A percentile compares a stretch with the other conserved stretches of the same genome.
Evolutionary conservation across 2,329 filamentous ascomycete species (phyloP).

Genomic region (Fusarium longipes): DNA sequence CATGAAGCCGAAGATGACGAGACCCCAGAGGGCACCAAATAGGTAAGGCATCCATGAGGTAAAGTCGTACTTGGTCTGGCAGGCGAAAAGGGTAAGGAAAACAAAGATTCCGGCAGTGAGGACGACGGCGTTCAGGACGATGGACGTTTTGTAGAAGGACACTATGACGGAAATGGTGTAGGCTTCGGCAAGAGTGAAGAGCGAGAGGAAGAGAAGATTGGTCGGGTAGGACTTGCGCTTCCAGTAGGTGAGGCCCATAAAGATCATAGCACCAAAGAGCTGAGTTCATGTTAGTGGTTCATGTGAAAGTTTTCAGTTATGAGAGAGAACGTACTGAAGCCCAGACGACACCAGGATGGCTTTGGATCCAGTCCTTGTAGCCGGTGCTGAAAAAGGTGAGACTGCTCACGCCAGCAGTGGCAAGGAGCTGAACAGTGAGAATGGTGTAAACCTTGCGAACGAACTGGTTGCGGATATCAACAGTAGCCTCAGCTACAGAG

Average conservation of each 20-base stretch:
- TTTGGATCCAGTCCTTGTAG: constrained; percentile 90
- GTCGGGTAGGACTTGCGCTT: constrained; percentile 95
- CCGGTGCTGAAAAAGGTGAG: constrained; percentile 84
- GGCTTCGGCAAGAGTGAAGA: constrained; percentile 91
- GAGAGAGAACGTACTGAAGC: constrained; percentile 68
- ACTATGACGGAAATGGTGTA: constrained; percentile 94
- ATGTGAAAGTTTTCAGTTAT: neutral
- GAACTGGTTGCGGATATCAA: constrained; percentile 97
- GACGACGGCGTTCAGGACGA: constrained; percentile 90
- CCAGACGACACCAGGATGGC: constrained; percentile 86
- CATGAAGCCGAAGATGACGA: constrained; percentile 95
- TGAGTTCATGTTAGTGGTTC: constrained; percentile 48
- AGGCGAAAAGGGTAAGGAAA: constrained; percentile 86
- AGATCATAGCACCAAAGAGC: constrained; percentile 83
- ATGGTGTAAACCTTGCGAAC: constrained; percentile 98
- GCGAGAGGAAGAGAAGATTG: constrained; percentile 90
- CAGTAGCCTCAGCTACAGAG: constrained; percentile 89
- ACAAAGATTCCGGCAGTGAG: constrained; percentile 88
- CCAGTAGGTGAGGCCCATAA: constrained; percentile 92
- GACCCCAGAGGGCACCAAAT: constrained; percentile 88
- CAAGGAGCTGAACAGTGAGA: constrained; percentile 91
- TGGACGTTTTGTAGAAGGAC: constrained; percentile 83
- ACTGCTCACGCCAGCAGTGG: constrained; percentile 82
- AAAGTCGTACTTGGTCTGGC: constrained; percentile 98
- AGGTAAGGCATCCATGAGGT: constrained; percentile 97